These are phyloP conservation scores for Epichloe glyceriae DNA, from an alignment of 2,329 filamentous ascomycete species.

Conservation along the genomic window DNA sequence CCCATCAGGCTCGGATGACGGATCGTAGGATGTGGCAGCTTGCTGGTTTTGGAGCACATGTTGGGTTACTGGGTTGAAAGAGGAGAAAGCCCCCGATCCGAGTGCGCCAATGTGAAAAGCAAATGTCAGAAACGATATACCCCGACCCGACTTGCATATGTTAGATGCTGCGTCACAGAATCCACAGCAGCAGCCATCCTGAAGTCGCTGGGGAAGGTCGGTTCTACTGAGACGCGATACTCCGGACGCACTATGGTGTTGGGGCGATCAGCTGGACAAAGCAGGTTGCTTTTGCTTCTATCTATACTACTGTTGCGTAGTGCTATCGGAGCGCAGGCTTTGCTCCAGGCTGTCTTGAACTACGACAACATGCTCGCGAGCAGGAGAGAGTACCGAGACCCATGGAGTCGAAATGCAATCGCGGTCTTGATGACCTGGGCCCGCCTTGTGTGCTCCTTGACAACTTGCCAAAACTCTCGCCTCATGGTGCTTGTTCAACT, in stretches of 20 bases:
- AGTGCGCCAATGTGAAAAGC: background rate
- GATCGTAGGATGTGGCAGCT: no score
- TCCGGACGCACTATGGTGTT: constrained; percentile 56
- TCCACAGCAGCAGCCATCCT: background rate
- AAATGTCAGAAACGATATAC: background rate
- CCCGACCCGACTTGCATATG: background rate
- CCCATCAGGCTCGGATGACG: no score
- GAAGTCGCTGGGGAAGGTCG: constrained; percentile 17
- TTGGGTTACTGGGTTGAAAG: no score
- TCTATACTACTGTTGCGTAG: constrained; percentile 3
- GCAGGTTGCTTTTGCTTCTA: constrained; percentile 19
- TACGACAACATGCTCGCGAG: constrained; percentile 9
- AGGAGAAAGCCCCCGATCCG: no score
- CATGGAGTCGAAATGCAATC: no score
- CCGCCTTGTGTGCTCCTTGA: no score
- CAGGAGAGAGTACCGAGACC: background rate
- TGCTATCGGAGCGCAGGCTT: constrained; percentile 15
- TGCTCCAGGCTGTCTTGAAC: constrained; percentile 13
- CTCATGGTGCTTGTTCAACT: no score
- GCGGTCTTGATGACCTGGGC: no score
- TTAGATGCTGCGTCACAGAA: background rate
- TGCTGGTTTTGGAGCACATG: no score
- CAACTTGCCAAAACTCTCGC: no score
- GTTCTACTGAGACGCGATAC: constrained; percentile 23
- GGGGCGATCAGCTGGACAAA: constrained; percentile 73